phyloP scores from a whole-genome alignment of 2,329 filamentous ascomycete species.

The Purpureocillium takamizusanense region DNA sequence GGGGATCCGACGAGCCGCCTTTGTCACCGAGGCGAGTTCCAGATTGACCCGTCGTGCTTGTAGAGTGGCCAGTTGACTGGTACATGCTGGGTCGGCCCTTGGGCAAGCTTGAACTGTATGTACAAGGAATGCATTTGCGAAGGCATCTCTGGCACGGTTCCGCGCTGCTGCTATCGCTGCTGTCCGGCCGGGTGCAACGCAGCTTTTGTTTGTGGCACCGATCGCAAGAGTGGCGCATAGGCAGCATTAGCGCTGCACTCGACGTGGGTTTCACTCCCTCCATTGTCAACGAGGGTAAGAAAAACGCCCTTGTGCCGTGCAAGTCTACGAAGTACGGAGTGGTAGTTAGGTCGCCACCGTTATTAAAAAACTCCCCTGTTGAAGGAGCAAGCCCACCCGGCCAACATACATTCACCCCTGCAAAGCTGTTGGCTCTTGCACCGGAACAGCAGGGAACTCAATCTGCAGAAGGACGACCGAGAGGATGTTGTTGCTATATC shows the following conservation, averaged over 20 bases:
- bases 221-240: slow-evolving; percentile 4
- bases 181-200: slow-evolving; percentile 2
- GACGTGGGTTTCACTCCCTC: too few relatives aligned
- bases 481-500: too few relatives aligned
- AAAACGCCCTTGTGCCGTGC: too few relatives aligned
- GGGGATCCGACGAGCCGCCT: neutral
- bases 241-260: neutral
- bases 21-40: neutral
- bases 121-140: slow-evolving; percentile 1
- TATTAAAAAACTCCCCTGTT: too few relatives aligned
- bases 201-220: slow-evolving; percentile 5
- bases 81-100: slow-evolving; percentile 5
- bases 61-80: neutral
- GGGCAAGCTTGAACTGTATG: slow-evolving; percentile 2
- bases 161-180: neutral
- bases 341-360: too few relatives aligned
- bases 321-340: too few relatives aligned
- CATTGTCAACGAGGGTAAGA: too few relatives aligned
- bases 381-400: too few relatives aligned
- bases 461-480: too few relatives aligned
- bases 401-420: too few relatives aligned
- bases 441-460: too few relatives aligned
- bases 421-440: too few relatives aligned
- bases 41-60: neutral
- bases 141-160: slow-evolving; percentile 2